Conservation (phyloP, 306 rosid species). For the Amphicarpaea edgeworthii region DNA sequence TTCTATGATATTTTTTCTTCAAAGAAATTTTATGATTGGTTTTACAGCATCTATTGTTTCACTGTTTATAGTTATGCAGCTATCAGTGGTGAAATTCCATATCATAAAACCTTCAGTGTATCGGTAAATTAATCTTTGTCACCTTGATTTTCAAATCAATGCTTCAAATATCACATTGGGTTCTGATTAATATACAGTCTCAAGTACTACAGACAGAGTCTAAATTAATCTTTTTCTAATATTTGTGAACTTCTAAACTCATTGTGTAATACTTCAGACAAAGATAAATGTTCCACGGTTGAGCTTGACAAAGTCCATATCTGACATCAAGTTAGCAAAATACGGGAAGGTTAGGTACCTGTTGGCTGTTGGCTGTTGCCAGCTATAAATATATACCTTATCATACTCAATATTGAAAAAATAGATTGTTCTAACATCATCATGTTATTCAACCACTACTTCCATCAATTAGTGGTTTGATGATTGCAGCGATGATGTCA, state of each 20-base stretch:
- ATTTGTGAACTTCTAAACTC: conserved; percentile 29
- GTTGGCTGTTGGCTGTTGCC: too few species aligned
- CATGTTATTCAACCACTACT: conserved; percentile 62
- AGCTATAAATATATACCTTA: conserved; percentile 5
- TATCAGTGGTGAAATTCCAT: conserved; percentile 63
- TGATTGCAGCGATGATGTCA: conserved; percentile 87
- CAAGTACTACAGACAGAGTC: neutral
- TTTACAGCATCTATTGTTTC: conserved; percentile 36
- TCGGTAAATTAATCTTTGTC: too few species aligned
- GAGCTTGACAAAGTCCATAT: conserved; percentile 60
- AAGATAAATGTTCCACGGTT: conserved; percentile 70
- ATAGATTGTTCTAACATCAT: conserved; percentile 42
- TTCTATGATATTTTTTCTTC: conserved; percentile 27
- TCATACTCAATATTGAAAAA: conserved; percentile 24
- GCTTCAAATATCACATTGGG: conserved; percentile 17
- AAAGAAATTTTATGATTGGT: conserved; percentile 30
- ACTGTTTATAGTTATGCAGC: conserved; percentile 80
- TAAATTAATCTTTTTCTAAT: conserved; percentile 9
- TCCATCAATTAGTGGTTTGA: conserved; percentile 89
- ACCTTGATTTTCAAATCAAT: conserved; percentile 17
- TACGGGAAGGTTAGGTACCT: conserved; percentile 69
- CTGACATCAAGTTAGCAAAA: conserved; percentile 79
- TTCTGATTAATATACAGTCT: conserved; percentile 31
- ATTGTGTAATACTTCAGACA: conserved; percentile 58
- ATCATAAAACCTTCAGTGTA: conserved; percentile 38